Evolutionary conservation across 768 basidiomycete species (phyloP), one percentile per base, ranked within the genome.

Genomic region (Cantharellus anzutake): DNA sequence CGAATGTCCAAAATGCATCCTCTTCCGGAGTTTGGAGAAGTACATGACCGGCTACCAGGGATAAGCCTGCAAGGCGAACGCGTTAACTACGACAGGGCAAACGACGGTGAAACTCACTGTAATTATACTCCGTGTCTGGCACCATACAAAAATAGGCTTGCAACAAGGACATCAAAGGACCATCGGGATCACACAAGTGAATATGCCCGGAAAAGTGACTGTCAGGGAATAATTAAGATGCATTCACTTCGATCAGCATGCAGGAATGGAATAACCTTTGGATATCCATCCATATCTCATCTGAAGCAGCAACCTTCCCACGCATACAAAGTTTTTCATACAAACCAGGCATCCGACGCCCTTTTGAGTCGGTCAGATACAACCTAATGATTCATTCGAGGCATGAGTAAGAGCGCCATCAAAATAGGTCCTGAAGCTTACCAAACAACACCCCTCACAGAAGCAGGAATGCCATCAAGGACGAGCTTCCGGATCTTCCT

Each of bases 1-100:
- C 76, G 67, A 90, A 89, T 20, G 85, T 89, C 87, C 87, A 91
- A 68, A 91, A 91, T 0, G 85, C 87, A 63, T 91, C 88, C 67
- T 91, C 88, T 63, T 91, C 87, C 0, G 87, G 88, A 0, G 85
- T 79, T 53, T 84, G 80, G 4, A 83, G 70, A 0, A 90, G 70
- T 52, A 90, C 70, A 62, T 86, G 81, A 2, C 84, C 84, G 29
- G 81, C 78, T 58, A 89, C 81, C 5, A 78, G 72, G 4, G 82
- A 79, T 42, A 90, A 70, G 3, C 83, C 87, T 87, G 59, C 2
- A 52, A 55, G 34, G 11, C 11, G 57, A 59, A 41, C 37, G 3
- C 59, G n/a, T 56, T 51, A 38, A 39, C 29, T 20, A 64, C 1
- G 34, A 48, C 14, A 41, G 42, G 37, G 29, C n/a, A 42, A 14